These are phyloP conservation scores for Epichloe brachyelytri DNA, from an alignment of 2,329 filamentous ascomycete genomes.

Conservation along the genomic window DNA sequence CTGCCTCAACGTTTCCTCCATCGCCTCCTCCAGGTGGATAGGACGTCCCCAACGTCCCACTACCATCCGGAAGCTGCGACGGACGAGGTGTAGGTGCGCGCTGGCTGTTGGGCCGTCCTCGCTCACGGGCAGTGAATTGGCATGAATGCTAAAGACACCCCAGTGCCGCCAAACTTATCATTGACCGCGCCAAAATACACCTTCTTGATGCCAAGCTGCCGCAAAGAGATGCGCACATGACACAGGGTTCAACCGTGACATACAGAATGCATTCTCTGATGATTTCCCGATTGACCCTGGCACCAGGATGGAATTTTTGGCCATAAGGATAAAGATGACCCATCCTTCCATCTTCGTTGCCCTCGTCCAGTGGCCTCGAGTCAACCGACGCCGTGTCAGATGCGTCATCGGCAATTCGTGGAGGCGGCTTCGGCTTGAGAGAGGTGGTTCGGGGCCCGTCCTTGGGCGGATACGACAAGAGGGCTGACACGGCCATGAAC, in stretches of 20 bases:
- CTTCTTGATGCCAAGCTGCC: slow-evolving; percentile 74
- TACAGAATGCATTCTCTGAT: slow-evolving; percentile 68
- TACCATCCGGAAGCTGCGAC: slow-evolving; percentile 24
- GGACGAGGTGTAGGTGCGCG: slow-evolving; percentile 24
- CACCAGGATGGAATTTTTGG: slow-evolving; percentile 40
- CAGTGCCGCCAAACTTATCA: slow-evolving; percentile 92
- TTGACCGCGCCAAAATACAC: slow-evolving; percentile 95
- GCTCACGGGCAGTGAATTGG: slow-evolving; percentile 35
- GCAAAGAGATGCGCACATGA: slow-evolving; percentile 96
- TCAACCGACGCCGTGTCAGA: slow-evolving; percentile 14
- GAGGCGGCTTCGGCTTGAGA: slow-evolving; percentile 21
- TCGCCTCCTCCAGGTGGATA: slow-evolving; percentile 31
- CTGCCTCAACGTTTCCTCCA: slow-evolving; percentile 59
- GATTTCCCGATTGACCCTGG: slow-evolving; percentile 51
- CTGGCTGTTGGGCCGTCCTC: slow-evolving; percentile 26
- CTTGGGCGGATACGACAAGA: slow-evolving; percentile 30
- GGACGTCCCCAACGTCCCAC: slow-evolving; percentile 23
- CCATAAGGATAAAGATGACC: slow-evolving; percentile 49
- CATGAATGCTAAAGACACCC: slow-evolving; percentile 84
- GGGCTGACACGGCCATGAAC: slow-evolving; percentile 66
- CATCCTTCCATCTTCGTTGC: slow-evolving; percentile 40
- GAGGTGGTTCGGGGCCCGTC: slow-evolving; percentile 18
- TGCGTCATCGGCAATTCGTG: slow-evolving; percentile 6
- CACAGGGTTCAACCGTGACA: slow-evolving; percentile 94
- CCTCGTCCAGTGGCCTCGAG: slow-evolving; percentile 22